Conservation (phyloP, 352 stramenopile genomes). For the Pythium pyrilobum region DNA sequence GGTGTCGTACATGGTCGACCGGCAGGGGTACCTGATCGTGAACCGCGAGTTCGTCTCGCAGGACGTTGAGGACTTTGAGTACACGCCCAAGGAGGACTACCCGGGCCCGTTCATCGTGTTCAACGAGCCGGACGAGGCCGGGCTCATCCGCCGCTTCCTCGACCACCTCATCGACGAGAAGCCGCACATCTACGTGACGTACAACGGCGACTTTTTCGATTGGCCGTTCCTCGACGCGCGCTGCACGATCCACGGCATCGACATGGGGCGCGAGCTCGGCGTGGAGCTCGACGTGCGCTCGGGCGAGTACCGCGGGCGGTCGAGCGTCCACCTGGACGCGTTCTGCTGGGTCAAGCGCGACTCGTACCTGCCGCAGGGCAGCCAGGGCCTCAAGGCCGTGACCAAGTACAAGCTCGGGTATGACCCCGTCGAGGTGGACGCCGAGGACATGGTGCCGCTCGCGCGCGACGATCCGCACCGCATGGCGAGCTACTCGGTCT, state of each 20-base stretch:
- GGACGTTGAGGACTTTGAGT: conserved; percentile 99
- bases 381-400: conserved; percentile 98
- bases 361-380: conserved; percentile 98
- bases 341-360: conserved; percentile 99
- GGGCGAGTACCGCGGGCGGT: conserved; percentile 90
- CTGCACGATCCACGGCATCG: conserved; percentile 88
- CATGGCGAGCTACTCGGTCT: conserved; percentile 99
- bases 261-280: conserved; percentile 89
- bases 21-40: conserved; percentile 95
- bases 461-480: conserved; percentile 93
- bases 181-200: conserved; percentile 99
- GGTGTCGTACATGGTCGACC: conserved; percentile 99
- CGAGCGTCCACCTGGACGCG: conserved; percentile 96
- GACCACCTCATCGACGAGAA: conserved; percentile 87
- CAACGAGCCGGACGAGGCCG: conserved; percentile 91
- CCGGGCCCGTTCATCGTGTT: conserved; percentile 94
- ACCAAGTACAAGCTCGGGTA: conserved; percentile 99
- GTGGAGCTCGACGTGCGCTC: conserved; percentile 59
- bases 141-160: conserved; percentile 86
- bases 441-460: conserved; percentile 98
- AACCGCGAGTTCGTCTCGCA: conserved; percentile 96
- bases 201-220: conserved; percentile 99
- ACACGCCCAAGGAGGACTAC: conserved; percentile 94
- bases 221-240: conserved; percentile 98
- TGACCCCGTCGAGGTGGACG: conserved; percentile 96